Evolutionary conservation across 768 basidiomycete genomes (phyloP).

Genomic region (Daedaleopsis sinensis): DNA sequence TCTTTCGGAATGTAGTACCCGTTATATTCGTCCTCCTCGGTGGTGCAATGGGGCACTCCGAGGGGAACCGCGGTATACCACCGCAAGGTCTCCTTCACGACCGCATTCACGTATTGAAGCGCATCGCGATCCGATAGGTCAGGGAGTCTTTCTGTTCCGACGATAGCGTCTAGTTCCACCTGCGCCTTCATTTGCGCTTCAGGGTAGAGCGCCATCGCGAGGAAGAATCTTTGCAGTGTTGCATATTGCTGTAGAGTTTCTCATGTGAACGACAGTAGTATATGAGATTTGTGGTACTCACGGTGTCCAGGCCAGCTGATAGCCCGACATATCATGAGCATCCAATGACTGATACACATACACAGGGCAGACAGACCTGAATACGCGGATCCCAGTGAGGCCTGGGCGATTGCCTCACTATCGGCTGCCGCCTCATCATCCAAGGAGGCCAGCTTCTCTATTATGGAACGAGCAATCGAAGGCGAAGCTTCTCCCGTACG

Average conservation of each 20-base stretch:
- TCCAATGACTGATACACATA: neutral
- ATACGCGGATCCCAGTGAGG: neutral
- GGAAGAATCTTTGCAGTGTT: conserved; percentile 12
- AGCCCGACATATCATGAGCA: neutral
- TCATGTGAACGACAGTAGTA: neutral
- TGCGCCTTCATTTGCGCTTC: conserved; percentile 18
- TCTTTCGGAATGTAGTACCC: neutral
- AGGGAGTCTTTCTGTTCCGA: conserved; percentile 1
- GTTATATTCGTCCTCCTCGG: neutral
- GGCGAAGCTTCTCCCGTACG: neutral
- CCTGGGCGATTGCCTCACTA: neutral
- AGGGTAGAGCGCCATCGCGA: conserved; percentile 15
- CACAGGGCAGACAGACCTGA: neutral
- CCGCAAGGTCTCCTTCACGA: neutral
- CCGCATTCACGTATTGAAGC: neutral
- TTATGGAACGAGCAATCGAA: neutral
- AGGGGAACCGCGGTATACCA: neutral
- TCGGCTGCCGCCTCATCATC: neutral
- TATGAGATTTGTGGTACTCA: neutral
- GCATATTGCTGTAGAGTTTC: conserved; percentile 1
- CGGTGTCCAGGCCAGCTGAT: neutral
- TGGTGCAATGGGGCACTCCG: neutral
- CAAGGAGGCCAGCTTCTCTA: neutral
- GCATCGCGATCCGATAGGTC: neutral
- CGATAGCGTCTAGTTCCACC: conserved; percentile 17